Evolutionary conservation across 164 flowering plant species (phyloP), one percentile per base, ranked within the genome.

Genomic region (Cinnamomum chago): DNA sequence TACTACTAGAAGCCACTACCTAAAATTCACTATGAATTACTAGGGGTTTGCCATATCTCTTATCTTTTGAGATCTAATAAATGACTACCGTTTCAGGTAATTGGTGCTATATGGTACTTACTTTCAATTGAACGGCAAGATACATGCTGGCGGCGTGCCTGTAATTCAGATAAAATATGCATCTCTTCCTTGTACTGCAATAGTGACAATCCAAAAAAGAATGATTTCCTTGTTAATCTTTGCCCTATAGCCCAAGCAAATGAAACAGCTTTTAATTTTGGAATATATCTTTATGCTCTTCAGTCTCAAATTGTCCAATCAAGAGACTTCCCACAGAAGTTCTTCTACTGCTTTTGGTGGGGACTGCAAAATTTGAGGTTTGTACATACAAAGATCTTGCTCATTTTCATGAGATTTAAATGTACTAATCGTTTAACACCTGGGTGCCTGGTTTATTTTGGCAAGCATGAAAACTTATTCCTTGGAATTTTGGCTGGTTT

Each of bases 341-440:
- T 94, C 70, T 90, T 90, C 72, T 96, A 87, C 83, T 96, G 99
- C 84, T 92, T 96, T 73, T 96, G 99, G 99, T 96, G 99, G 99
- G 99, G 99, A 23, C 85, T 96, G 69, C 94, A 84, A 74, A 92
- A 88, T 84, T 70, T 96, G 75, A 95, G 99, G 99, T 95, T 71
- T 52, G 85, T 79, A 72, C 74, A 64, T 60, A 52, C 30, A 22
- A 70, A 65, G 2, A 64, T 18, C 47, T 50, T 50, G 10, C 13
- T 67, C 28, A 52, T 1, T 65, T 14, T 51, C 30, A 64, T 64
- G 27, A 10, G 24, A 64, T 55, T 17, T 55, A 17, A 55, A 55
- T 20, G 17, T 15, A 15, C n/a, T 14, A 55, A 1, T 15, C 60
- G 7, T 40, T 40, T 40, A 40, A 40, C 11, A 40, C 47, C 47